These are phyloP conservation scores for Vitis vinifera DNA, from an alignment of 164 flowering plant species.

Conservation along the genomic window ASM3070453v1 NC_081805.1:5976501-5977000, in stretches of 20 bases:
- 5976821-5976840: conserved; percentile 88
- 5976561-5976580: conserved; percentile 38
- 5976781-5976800: conserved; percentile 81
- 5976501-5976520: conserved; percentile 93
- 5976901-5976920: conserved; percentile 99
- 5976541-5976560: conserved; percentile 45
- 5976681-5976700: conserved; percentile 29
- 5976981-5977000: conserved; percentile 37
- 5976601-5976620: conserved; percentile 81
- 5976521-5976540: conserved; percentile 44
- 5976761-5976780: conserved; percentile 82
- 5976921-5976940: conserved; percentile 89
- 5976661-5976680: conserved; percentile 46
- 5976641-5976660: conserved; percentile 64
- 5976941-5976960: conserved; percentile 76
- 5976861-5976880: conserved; percentile 65
- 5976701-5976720: conserved; percentile 49
- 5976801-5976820: conserved; percentile 79
- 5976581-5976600: conserved; percentile 55
- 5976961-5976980: conserved; percentile 54
- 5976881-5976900: conserved; percentile 81
- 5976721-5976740: conserved; percentile 61
- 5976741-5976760: conserved; percentile 62
- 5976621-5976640: conserved; percentile 78
- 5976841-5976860: conserved; percentile 82